These are phyloP conservation scores for Fusarium nanum DNA, from an alignment of 2,329 filamentous ascomycete species.

Conservation along the genomic window DNA sequence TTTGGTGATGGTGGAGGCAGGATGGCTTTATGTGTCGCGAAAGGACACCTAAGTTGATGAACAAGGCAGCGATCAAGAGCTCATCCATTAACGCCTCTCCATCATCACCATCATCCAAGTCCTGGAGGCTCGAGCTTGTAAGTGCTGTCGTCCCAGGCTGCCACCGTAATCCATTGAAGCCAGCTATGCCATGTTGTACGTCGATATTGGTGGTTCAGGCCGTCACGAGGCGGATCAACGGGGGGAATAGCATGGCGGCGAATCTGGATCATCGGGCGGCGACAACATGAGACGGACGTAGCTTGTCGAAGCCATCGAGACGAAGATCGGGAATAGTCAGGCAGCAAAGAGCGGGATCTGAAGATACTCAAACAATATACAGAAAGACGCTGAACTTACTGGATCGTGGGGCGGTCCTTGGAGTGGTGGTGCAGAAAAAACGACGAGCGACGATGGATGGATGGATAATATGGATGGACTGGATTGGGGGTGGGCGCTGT, in stretches of 20 bases:
- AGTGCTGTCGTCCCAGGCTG: constrained; percentile 30
- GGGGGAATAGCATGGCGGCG: constrained; percentile 33
- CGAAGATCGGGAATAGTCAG: constrained; percentile 19
- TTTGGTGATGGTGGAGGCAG: constrained; percentile 39
- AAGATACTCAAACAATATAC: constrained; percentile 16
- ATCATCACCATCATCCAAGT: constrained; percentile 20
- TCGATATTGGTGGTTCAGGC: constrained; percentile 30
- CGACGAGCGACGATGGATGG: constrained; percentile 45
- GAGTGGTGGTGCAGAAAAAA: constrained; percentile 48
- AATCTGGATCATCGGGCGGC: constrained; percentile 27
- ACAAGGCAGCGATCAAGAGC: constrained; percentile 40
- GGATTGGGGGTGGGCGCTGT: constrained; percentile 39
- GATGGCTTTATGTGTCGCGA: constrained; percentile 46
- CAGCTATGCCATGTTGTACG: constrained; percentile 28
- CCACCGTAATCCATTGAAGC: constrained; percentile 27
- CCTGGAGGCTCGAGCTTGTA: constrained; percentile 2
- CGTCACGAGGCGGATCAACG: constrained; percentile 39
- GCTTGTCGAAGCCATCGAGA: constrained; percentile 42
- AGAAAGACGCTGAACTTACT: constrained; percentile 44
- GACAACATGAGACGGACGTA: constrained; percentile 27
- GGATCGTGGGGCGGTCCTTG: constrained; percentile 48
- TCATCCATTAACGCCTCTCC: constrained; percentile 23
- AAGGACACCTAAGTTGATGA: constrained; percentile 47
- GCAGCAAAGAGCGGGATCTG: constrained; percentile 21
- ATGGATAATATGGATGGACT: constrained; percentile 31